These are phyloP conservation scores for Naganishia vishniacii DNA, from an alignment of 768 basidiomycete species.

Conservation along the genomic window DNA sequence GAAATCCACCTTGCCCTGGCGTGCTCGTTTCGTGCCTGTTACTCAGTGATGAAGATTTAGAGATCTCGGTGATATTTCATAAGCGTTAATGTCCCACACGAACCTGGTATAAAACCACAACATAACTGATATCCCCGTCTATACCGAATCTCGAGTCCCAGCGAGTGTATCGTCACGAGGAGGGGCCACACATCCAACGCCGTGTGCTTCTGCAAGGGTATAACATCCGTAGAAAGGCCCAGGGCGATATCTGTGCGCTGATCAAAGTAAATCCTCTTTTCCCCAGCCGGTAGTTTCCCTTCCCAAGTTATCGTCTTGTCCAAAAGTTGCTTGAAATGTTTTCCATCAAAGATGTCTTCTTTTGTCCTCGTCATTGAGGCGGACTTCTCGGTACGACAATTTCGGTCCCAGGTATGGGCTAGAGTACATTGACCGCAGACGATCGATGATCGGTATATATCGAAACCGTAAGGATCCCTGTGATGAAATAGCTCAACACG, in stretches of 20 bases:
- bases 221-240: background rate
- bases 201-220: background rate
- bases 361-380: no score
- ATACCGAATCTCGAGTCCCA: background rate
- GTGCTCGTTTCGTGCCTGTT: background rate
- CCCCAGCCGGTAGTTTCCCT: background rate
- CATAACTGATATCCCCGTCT: background rate
- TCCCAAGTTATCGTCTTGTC: background rate
- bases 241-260: background rate
- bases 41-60: no score
- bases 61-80: no score
- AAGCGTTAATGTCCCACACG: no score
- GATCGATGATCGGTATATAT: no score
- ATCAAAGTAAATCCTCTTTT: background rate
- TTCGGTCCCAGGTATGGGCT: no score
- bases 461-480: no score
- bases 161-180: background rate
- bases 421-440: no score
- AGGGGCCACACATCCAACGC: background rate
- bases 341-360: background rate
- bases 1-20: conserved; percentile 1
- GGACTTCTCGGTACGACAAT: no score
- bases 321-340: background rate
- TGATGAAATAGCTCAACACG: no score
- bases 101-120: background rate